These are phyloP conservation scores for Lachnellula subtilissima DNA, from an alignment of 2,329 filamentous ascomycete genomes.

Conservation along the genomic window DNA sequence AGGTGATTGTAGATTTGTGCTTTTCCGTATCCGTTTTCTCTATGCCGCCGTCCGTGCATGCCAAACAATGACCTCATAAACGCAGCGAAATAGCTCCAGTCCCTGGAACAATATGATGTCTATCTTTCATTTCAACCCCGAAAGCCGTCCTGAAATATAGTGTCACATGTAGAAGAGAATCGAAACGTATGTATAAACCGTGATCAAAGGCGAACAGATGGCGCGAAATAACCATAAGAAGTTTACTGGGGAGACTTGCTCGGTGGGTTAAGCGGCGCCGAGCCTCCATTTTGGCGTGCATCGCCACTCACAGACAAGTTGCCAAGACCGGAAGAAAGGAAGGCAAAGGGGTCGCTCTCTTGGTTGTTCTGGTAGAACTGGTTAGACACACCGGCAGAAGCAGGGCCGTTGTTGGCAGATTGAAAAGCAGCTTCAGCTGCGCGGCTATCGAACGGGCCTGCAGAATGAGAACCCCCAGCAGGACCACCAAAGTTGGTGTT, in stretches of 20 bases:
- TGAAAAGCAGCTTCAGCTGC: slow-evolving; percentile 93
- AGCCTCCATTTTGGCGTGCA: slow-evolving; percentile 56
- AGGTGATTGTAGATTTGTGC: slow-evolving; percentile 13
- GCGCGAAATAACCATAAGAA: slow-evolving; percentile 17
- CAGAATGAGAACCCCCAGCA: slow-evolving; percentile 72
- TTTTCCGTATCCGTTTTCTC: slow-evolving; percentile 28
- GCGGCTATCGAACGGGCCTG: slow-evolving; percentile 86
- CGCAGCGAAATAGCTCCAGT: slow-evolving; percentile 25
- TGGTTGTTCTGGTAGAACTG: slow-evolving; percentile 58
- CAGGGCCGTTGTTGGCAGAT: slow-evolving; percentile 75
- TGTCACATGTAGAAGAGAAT: slow-evolving; percentile 26
- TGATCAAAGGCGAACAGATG: slow-evolving; percentile 24
- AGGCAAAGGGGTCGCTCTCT: slow-evolving; percentile 74
- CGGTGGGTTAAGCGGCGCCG: slow-evolving; percentile 27
- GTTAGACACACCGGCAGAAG: slow-evolving; percentile 69
- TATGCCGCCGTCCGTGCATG: slow-evolving; percentile 23
- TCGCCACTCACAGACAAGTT: slow-evolving; percentile 65
- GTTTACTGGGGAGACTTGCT: slow-evolving; percentile 33
- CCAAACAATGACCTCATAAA: slow-evolving; percentile 24
- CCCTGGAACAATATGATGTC: slow-evolving; percentile 25
- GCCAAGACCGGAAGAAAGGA: slow-evolving; percentile 69
- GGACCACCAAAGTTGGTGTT: slow-evolving; percentile 74
- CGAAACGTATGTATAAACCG: slow-evolving; percentile 27
- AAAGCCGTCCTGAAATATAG: slow-evolving; percentile 33
- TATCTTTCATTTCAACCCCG: slow-evolving; percentile 30